Percentiles rank a stretch among this genome's conserved stretches.
phyloP scores from a whole-genome alignment of 495 filamentous ascomycete species.

The Ascodesmis nigricans region DNA sequence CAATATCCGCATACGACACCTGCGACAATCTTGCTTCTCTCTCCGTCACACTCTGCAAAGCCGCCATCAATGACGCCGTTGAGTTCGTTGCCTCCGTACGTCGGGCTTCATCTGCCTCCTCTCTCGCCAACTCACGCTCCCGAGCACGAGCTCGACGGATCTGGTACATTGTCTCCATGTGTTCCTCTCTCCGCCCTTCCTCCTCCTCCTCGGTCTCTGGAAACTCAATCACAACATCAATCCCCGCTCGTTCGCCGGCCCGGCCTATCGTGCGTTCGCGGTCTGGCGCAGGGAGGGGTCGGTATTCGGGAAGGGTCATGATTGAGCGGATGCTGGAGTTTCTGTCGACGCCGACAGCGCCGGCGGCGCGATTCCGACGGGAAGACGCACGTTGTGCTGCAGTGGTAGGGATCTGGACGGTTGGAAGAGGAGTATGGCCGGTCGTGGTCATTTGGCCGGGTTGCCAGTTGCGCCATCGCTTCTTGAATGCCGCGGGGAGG shows the following conservation, averaged over 20 bases:
- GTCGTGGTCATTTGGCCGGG: constrained; percentile 22
- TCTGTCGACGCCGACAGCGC: constrained; percentile 37
- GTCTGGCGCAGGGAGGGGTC: constrained; percentile 31
- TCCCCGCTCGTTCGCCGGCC: constrained; percentile 77
- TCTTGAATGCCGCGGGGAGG: constrained; percentile 37
- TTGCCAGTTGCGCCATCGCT: constrained; percentile 38
- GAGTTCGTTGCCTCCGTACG: constrained; percentile 8
- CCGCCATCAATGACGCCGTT: constrained; percentile 17
- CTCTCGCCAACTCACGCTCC: constrained; percentile 51
- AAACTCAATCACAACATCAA: constrained; percentile 76
- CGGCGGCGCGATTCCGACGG: constrained; percentile 6
- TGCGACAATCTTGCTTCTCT: constrained; percentile 56
- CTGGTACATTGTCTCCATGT: constrained; percentile 85
- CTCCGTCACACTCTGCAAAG: constrained; percentile 22
- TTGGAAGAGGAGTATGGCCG: constrained; percentile 1
- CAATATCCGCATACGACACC: constrained; percentile 69
- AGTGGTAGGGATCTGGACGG: constrained; percentile 11
- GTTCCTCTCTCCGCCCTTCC: constrained; percentile 60
- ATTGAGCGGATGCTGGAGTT: constrained; percentile 74
- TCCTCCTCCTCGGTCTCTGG: constrained; percentile 49
- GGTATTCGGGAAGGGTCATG: constrained; percentile 76
- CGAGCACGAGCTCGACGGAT: constrained; percentile 57
- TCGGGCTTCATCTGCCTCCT: constrained; percentile 29
- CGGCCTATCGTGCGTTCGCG: constrained; percentile 70
- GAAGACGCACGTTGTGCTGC: constrained; percentile 9